phyloP scores from a whole-genome alignment of 2,329 filamentous ascomycete genomes.

The Cercospora sp. region DNA sequence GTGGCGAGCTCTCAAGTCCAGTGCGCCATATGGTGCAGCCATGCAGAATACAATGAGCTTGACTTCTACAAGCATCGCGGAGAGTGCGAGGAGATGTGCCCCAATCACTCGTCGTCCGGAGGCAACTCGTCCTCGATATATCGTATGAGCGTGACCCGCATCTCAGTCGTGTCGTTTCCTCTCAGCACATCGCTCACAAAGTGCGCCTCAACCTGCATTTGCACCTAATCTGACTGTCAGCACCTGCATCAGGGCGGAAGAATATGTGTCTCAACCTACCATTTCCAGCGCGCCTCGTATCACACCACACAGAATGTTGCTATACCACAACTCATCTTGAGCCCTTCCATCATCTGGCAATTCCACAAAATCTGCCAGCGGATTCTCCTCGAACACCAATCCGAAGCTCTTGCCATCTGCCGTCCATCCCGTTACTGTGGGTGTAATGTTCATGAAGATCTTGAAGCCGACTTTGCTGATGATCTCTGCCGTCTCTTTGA shows the following conservation, averaged over 20 bases:
- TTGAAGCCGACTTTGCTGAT: slow-evolving; percentile 98
- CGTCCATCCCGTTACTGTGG: slow-evolving; percentile 91
- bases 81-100: not conserved
- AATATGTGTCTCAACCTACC: slow-evolving; percentile 54
- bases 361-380: slow-evolving; percentile 94
- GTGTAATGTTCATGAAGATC: slow-evolving; percentile 96
- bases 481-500: slow-evolving; percentile 94
- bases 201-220: slow-evolving; percentile 97
- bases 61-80: not conserved
- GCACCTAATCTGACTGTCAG: slow-evolving; percentile 55
- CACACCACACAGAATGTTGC: slow-evolving; percentile 93
- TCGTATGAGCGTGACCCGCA: slow-evolving; percentile 85
- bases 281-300: slow-evolving; percentile 90
- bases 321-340: slow-evolving; percentile 97
- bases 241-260: not conserved
- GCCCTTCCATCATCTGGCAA: slow-evolving; percentile 92
- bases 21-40: not conserved
- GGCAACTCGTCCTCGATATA: slow-evolving; percentile 98
- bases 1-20: not conserved
- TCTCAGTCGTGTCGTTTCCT: slow-evolving; percentile 95
- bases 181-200: slow-evolving; percentile 92
- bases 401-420: slow-evolving; percentile 96
- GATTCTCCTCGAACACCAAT: slow-evolving; percentile 94
- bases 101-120: slow-evolving; percentile 73
- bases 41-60: not conserved